Percentiles rank a stretch among this genome's conserved stretches.
Conservation (phyloP, 1,284 basidiomycete species). For the Sporisorium reilianum region DNA sequence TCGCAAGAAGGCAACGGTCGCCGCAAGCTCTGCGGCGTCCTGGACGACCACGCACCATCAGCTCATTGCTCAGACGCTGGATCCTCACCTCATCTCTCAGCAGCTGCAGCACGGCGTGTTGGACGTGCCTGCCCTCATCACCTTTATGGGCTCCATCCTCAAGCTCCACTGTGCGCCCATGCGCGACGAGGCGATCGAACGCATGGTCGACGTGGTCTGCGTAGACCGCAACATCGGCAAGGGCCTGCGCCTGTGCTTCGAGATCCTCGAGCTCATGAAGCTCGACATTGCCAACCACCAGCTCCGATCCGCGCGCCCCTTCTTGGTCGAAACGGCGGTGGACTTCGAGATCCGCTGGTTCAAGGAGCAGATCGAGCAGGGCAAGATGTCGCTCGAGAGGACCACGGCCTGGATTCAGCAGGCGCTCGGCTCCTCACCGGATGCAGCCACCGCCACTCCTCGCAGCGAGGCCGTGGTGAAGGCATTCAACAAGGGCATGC, state of each 20-base stretch:
- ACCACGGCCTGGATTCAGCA: constrained; percentile 77
- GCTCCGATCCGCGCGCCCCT: constrained; percentile 85
- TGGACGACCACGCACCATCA: constrained; percentile 57
- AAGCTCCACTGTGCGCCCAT: constrained; percentile 93
- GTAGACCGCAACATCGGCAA: constrained; percentile 73
- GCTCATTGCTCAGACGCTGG: constrained; percentile 71
- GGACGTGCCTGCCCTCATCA: constrained; percentile 83
- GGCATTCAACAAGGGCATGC: constrained; percentile 76
- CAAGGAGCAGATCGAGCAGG: constrained; percentile 74
- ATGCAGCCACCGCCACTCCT: not conserved
- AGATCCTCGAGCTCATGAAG: constrained; percentile 94
- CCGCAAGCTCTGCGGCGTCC: constrained; percentile 7
- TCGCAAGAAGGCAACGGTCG: constrained; percentile 6
- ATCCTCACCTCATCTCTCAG: constrained; percentile 78
- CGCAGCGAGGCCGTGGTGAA: constrained; percentile 69
- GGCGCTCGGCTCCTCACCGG: constrained; percentile 13
- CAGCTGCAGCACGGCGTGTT: constrained; percentile 83
- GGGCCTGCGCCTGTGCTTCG: constrained; percentile 85
- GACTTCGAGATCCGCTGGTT: constrained; percentile 85
- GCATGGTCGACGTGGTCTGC: constrained; percentile 75
- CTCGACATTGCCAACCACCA: constrained; percentile 96
- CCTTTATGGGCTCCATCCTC: constrained; percentile 82
- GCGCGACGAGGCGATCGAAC: constrained; percentile 84
- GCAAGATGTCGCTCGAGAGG: constrained; percentile 73
- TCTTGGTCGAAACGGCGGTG: constrained; percentile 82